A percentile compares a stretch with the other conserved stretches of the same genome.
Evolutionary conservation across 805 yeast species (phyloP).

Genomic region (Komagataella pseudopastoris): DNA sequence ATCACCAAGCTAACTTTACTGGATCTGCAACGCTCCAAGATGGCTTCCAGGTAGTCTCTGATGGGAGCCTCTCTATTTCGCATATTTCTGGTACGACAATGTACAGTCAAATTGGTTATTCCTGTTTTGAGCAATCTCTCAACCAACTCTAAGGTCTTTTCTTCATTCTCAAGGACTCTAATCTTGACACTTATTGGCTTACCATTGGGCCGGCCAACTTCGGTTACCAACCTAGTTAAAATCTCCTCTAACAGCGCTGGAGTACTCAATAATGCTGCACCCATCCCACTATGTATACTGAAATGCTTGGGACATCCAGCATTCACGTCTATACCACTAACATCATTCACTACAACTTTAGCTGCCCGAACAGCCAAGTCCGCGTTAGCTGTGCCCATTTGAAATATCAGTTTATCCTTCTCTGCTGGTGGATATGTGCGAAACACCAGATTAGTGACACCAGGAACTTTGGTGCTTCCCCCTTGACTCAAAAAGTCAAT

Average conservation of each 20-base stretch:
- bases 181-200: slow-evolving; percentile 90
- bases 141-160: slow-evolving; percentile 49
- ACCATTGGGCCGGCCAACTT: slow-evolving; percentile 65
- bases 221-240: slow-evolving; percentile 48
- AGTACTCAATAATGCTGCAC: slow-evolving; percentile 77
- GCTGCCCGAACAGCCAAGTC: slow-evolving; percentile 86
- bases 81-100: slow-evolving; percentile 85
- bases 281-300: slow-evolving; percentile 93
- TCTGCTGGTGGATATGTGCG: slow-evolving; percentile 60
- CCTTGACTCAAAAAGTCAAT: slow-evolving; percentile 39
- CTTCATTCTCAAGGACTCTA: slow-evolving; percentile 53
- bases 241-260: slow-evolving; percentile 73
- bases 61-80: slow-evolving; percentile 75
- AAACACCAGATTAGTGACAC: slow-evolving; percentile 47
- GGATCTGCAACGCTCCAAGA: slow-evolving; percentile 46
- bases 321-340: slow-evolving; percentile 85
- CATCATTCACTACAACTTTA: slow-evolving; percentile 65
- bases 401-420: slow-evolving; percentile 62
- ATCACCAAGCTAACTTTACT: slow-evolving; percentile 61
- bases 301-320: slow-evolving; percentile 98
- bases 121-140: slow-evolving; percentile 58
- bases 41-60: slow-evolving; percentile 49
- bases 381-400: slow-evolving; percentile 80
- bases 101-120: slow-evolving; percentile 73
- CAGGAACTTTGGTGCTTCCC: slow-evolving; percentile 27